Evolutionary conservation across 106 monocot genomes (phyloP), one percentile per base, ranked within the genome.

Genomic region (Allium sativum): DNA sequence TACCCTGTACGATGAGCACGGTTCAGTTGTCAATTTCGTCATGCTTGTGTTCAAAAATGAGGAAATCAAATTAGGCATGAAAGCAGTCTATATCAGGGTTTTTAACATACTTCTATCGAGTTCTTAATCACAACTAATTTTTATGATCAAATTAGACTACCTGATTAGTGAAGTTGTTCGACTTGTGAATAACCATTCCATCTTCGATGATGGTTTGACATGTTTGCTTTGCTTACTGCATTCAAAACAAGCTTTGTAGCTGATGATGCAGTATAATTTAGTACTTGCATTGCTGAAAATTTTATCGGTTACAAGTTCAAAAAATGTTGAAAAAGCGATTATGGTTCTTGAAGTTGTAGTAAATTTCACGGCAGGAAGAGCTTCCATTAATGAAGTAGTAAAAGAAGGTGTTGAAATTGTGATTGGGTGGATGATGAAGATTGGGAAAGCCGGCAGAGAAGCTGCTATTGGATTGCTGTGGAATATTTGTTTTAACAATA

Each of bases 381-480:
- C 55, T 4, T 54, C 55, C 6, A 63, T 71, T 2, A 21, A 45
- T 31, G 63, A 71, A 7, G 14, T 15, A 16, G 55, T 61, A 21
- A 62, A 71, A 20, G 71, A 64, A 47, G 47, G 60, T 2, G 21
- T 71, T 21, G 45, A 55, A 0, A 63, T 10, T 10, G 48, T 63
- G 19, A 42, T 71, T 44, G 55, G 55, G 42, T 55, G 63, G 52
- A 63, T 71, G 71, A 63, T 71, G 63, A 71, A 71, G 71, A 55
- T 64, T 18, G 71, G 71, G n/a, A 71, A 47, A 18, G 43, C 8
- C 31, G 62, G 71, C 12, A 55, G 55, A 21, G 90, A 90, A 74
- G 61, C 78, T 15, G 83, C 84, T 45, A 84, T 79, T 59, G 75
- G 62, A 52, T 76, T 79, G 15, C 79, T 95, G 52, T 95, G 94